Percentiles rank a stretch among this genome's conserved stretches.
phyloP scores from a whole-genome alignment of 305 asterid genomes.

The Stenogyne calaminthoides region DNA sequence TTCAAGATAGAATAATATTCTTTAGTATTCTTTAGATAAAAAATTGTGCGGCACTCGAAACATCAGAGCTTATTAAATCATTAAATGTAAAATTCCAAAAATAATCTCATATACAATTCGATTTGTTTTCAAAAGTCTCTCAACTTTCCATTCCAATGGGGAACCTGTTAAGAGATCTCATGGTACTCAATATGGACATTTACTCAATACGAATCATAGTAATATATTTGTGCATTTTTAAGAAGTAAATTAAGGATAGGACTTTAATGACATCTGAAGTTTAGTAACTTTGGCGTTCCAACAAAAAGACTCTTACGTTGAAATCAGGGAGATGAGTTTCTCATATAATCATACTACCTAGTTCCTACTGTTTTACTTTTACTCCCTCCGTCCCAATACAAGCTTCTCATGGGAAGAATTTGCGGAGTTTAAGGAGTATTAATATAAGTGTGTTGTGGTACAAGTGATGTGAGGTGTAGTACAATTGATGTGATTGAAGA shows the following conservation, averaged over 20 bases:
- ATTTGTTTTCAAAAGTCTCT: neutral
- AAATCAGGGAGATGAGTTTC: neutral
- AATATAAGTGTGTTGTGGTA: too few relatives aligned
- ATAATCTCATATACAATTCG: neutral
- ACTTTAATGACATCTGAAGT: neutral
- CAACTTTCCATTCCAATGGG: neutral
- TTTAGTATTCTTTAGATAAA: neutral
- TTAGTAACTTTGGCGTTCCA: too few relatives aligned
- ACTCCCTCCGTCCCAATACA: too few relatives aligned
- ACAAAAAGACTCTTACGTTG: neutral
- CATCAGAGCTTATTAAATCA: neutral
- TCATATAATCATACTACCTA: neutral
- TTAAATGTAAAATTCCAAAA: neutral
- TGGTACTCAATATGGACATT: neutral
- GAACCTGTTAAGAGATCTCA: neutral
- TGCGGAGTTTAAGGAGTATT: too few relatives aligned
- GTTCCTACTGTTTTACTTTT: neutral
- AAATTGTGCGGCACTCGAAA: constrained; percentile 8
- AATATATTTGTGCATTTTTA: constrained; percentile 6
- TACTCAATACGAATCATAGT: neutral
- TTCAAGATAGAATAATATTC: constrained; percentile 5
- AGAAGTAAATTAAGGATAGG: neutral
- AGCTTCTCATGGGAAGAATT: too few relatives aligned
- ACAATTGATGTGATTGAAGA: too few relatives aligned
- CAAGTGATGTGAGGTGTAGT: too few relatives aligned